Evolutionary conservation across 1,284 basidiomycete species (phyloP).

Genomic region (Microbotryum violaceum): DNA sequence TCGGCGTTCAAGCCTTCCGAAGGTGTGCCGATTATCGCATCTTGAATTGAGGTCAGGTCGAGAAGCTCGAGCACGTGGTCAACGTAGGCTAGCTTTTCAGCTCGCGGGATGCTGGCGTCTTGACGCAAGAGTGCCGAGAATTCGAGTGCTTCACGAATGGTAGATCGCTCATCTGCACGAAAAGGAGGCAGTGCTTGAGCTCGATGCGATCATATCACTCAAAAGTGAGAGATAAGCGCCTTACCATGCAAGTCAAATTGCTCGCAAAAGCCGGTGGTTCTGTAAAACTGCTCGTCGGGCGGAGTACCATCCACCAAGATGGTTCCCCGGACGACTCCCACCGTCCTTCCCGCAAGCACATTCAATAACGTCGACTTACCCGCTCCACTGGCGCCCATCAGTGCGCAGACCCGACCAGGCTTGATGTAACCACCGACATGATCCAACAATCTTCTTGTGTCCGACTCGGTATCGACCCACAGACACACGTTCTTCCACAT

Average conservation of each 20-base stretch:
- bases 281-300: slow-evolving; percentile 46
- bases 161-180: slow-evolving; percentile 50
- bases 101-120: slow-evolving; percentile 45
- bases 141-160: slow-evolving; percentile 52
- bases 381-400: slow-evolving; percentile 40
- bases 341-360: slow-evolving; percentile 50
- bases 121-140: slow-evolving; percentile 56
- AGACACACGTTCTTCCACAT: slow-evolving; percentile 44
- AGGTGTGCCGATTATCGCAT: slow-evolving; percentile 47
- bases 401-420: slow-evolving; percentile 45
- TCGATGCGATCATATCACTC: background rate
- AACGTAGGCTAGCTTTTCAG: slow-evolving; percentile 49
- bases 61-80: slow-evolving; percentile 49
- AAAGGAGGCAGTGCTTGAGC: slow-evolving; percentile 13
- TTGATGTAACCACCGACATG: slow-evolving; percentile 48
- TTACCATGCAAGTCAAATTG: slow-evolving; percentile 33
- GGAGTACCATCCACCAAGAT: slow-evolving; percentile 48
- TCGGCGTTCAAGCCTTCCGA: slow-evolving; percentile 50
- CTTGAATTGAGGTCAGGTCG: slow-evolving; percentile 47
- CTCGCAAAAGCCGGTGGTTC: slow-evolving; percentile 47
- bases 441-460: slow-evolving; percentile 42
- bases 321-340: slow-evolving; percentile 48
- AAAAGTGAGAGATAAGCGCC: background rate
- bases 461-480: slow-evolving; percentile 27
- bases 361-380: slow-evolving; percentile 44